Base-by-base conservation (phyloP, 768 basidiomycete species). In the Collybia sp. region DNA sequence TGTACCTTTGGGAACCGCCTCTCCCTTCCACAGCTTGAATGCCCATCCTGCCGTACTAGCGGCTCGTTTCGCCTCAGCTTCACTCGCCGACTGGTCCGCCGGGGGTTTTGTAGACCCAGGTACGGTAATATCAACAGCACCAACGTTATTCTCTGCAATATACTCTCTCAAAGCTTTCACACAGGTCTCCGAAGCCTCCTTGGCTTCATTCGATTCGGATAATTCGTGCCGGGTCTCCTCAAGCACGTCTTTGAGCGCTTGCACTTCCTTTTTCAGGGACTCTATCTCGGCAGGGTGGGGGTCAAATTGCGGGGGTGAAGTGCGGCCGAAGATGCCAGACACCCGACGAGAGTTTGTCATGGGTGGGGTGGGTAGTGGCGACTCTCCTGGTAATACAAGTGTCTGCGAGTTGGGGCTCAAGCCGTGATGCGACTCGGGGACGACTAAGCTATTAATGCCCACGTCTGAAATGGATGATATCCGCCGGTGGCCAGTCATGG, bases 161-260 rank as follows among this genome's bases (percentile, higher is more conserved):
- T 87, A 97, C 47, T 82, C 85, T 32, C 93, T 76, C 36, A 98
- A 69, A 0, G 87, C 89, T 45, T 79, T 82, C 52, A 88, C 81
- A 59, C 91, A 93, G 1, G 77, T 77, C 53, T 97, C 93, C 31
- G 87, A 89, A 3, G 94, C 94, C 58, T 91, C 83, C 40, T 82
- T 74, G 2, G 89, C 91, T 63, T 97, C 94, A 50, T 79, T 83
- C 1, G 83, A 74, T 58, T 95, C 93, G 33, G 59, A 69, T 39
- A 95, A 66, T 48, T 91, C 87, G 49, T 79, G 75, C 54, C 78
- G 79, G 13, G 76, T 71, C 25, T 75, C 77, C 30, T 83, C 81
- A 13, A 93, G 62, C 45, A 86, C 79, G 17, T 71, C 61, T 53
- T 80, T 80, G 46, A 83, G 53, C 1, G 67, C 53, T 36, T 62